Evolutionary conservation across 495 filamentous ascomycete species (phyloP), one percentile per base, ranked within the genome.

Genomic region (Penicillium verhagenii): DNA sequence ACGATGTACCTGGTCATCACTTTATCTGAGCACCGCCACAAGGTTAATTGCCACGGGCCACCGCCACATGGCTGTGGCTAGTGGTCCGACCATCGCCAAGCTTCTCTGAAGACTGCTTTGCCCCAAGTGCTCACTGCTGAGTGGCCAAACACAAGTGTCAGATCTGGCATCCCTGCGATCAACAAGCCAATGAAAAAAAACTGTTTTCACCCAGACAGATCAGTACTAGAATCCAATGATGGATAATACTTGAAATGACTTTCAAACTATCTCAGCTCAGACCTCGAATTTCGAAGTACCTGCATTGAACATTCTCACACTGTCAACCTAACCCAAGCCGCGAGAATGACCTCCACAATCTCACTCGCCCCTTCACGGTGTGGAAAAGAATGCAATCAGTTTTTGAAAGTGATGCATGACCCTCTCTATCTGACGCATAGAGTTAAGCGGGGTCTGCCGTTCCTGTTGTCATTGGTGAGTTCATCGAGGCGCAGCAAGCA

Each of bases 401-500:
- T n/a, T n/a, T n/a, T 23, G 42, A 14, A 39, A 8, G 14, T 25
- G 31, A 50, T 38, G 18, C 11, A 10, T 50, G 18, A 25, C 18
- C 29, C 16, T 19, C n/a, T 52, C 6, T 42, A 52, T 52, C 49
- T 52, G 49, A 52, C 24, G 49, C 37, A 52, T 29, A 43, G 21
- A 42, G 4, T 20, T 29, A 10, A 23, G 23, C 21, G 49, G 49
- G 37, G 20, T 19, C 25, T 20, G 3, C 25, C 44, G 10, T 28
- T 7, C 23, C 18, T 9, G 11, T 3, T 40, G 19, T 52, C 35
- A 52, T 52, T 52, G 49, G 49, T 19, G 16, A 24, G 21, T 9
- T 8, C 25, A 37, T 14, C 20, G 50, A 45, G 50, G 50, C 50
- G 50, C 50, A 53, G 50, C 50, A 53, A 35, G 5, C 38, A 46